Conservation (phyloP, 495 filamentous ascomycete genomes). For the Venustampulla echinocandica region DNA sequence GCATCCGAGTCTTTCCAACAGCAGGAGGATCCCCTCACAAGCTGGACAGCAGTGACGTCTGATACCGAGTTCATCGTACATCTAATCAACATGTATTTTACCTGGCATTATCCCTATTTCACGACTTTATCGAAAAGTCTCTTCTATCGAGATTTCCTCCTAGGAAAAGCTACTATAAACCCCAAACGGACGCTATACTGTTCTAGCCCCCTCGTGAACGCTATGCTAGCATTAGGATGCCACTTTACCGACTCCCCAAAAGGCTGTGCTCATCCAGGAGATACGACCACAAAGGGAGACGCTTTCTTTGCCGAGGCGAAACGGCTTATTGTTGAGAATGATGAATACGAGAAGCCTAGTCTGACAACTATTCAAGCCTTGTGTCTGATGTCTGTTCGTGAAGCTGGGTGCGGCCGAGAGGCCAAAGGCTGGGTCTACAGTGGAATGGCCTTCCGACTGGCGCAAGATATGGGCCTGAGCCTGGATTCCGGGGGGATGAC, state of each 20-base stretch:
- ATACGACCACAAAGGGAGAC: slow-evolving; percentile 83
- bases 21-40: slow-evolving; percentile 57
- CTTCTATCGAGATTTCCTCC: slow-evolving; percentile 79
- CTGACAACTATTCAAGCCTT: slow-evolving; percentile 93
- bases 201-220: slow-evolving; percentile 82
- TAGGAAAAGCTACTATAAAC: slow-evolving; percentile 41
- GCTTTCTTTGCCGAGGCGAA: slow-evolving; percentile 97
- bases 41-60: slow-evolving; percentile 81
- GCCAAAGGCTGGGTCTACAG: slow-evolving; percentile 97
- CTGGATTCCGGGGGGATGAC: slow-evolving; percentile 63
- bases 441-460: slow-evolving; percentile 99
- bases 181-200: slow-evolving; percentile 61
- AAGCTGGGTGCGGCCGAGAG: slow-evolving; percentile 92
- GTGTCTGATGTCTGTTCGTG: slow-evolving; percentile 91
- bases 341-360: slow-evolving; percentile 84
- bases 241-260: slow-evolving; percentile 79
- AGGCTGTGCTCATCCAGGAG: slow-evolving; percentile 57
- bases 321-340: slow-evolving; percentile 76
- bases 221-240: slow-evolving; percentile 91
- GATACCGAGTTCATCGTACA: slow-evolving; percentile 74
- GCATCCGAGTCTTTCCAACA: slow-evolving; percentile 37
- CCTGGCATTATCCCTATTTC: slow-evolving; percentile 97
- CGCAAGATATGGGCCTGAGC: slow-evolving; percentile 85
- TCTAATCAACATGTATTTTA: slow-evolving; percentile 94
- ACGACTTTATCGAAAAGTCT: slow-evolving; percentile 82